Conservation (phyloP, 2,329 filamentous ascomycete genomes). For the Phoma herbarum region DNA sequence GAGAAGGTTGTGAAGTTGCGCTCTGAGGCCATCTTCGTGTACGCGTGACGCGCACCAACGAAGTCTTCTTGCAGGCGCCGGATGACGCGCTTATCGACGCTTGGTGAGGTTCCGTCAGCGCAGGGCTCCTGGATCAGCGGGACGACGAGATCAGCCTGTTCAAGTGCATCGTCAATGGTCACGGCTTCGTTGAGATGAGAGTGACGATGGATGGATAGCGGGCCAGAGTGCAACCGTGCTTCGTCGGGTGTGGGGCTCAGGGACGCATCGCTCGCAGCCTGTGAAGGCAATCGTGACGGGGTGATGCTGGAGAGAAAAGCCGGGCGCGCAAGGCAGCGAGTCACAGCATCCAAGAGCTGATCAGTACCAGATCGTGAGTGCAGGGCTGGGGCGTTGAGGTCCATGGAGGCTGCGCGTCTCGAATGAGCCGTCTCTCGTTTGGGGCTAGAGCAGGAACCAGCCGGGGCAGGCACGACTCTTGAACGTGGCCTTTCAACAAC, state of each 20-base stretch:
- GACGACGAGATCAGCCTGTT: conserved; percentile 43
- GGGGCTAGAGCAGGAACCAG: conserved; percentile 36
- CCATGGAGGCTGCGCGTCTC: conserved; percentile 43
- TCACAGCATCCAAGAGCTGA: conserved; percentile 47
- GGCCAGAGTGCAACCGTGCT: conserved; percentile 42
- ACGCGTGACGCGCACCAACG: conserved; percentile 41
- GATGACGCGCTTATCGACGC: conserved; percentile 38
- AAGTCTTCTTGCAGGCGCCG: conserved; percentile 42
- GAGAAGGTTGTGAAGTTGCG: conserved; percentile 66
- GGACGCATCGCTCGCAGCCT: conserved; percentile 51
- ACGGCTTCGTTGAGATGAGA: conserved; percentile 46
- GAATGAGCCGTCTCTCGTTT: conserved; percentile 42
- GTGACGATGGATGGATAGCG: conserved; percentile 35
- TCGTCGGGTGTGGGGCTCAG: conserved; percentile 46
- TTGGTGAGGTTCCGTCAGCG: conserved; percentile 40
- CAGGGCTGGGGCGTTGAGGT: conserved; percentile 34
- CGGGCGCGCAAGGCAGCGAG: conserved; percentile 43
- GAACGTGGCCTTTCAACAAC: conserved; percentile 42
- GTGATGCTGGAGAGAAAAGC: conserved; percentile 48
- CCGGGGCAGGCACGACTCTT: conserved; percentile 27
- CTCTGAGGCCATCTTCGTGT: conserved; percentile 48
- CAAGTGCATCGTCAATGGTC: conserved; percentile 42
- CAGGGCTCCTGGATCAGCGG: conserved; percentile 48
- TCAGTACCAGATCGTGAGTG: conserved; percentile 40
- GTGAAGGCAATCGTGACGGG: conserved; percentile 49